phyloP scores from a whole-genome alignment of 2,329 filamentous ascomycete genomes.

The Alternaria longipes region DNA sequence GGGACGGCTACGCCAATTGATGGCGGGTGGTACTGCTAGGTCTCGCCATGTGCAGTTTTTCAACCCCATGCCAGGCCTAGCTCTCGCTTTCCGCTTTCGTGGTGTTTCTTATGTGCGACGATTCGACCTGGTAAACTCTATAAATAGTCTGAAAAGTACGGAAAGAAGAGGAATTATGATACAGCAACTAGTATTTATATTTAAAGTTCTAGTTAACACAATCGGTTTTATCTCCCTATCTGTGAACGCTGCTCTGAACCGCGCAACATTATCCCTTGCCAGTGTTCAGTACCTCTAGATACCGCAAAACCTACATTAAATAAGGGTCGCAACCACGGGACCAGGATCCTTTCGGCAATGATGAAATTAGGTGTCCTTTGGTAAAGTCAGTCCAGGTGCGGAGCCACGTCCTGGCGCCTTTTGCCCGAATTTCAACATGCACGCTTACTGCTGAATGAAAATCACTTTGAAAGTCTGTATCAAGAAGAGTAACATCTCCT shows the following conservation, averaged over 20 bases:
- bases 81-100: background rate
- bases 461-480: background rate
- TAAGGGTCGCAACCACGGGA: background rate
- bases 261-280: background rate
- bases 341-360: background rate
- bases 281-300: background rate
- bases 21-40: slow-evolving; percentile 54
- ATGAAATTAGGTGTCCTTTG: background rate
- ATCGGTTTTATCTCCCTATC: background rate
- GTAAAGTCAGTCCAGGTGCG: background rate
- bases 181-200: background rate
- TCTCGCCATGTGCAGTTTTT: background rate
- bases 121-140: background rate
- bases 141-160: background rate
- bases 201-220: background rate
- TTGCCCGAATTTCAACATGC: background rate
- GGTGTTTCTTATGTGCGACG: background rate
- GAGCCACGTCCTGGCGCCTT: background rate
- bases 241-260: no score
- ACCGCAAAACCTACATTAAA: background rate
- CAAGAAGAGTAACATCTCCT: no score
- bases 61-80: background rate
- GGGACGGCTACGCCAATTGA: slow-evolving; percentile 58
- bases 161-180: background rate
- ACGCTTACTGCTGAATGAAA: background rate